Base-by-base conservation (phyloP, 305 asterid species). In the Euphrasia arctica region DNA sequence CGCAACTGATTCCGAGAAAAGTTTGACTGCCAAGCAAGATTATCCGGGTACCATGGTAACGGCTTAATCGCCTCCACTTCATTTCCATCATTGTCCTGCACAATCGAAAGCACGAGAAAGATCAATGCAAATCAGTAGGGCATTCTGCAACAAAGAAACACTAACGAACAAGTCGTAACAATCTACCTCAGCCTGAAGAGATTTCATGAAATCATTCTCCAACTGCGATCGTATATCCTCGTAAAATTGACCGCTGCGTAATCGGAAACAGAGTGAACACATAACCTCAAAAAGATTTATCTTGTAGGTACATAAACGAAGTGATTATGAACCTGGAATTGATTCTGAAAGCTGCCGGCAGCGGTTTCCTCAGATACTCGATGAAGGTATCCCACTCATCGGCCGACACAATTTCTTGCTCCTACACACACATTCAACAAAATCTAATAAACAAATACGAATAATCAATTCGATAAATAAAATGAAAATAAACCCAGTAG, bases 1-100 rank as follows among this genome's bases (percentile, higher is more conserved):
- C 98, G 82, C 78, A 93, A 80, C 77, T 93, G 89, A 60, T 80
- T 93, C 77, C 98, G 72, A 61, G 98, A 93, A 79, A 81, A 93
- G 77, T 84, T 83, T 12, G 98, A 93, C 55, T 93, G 97, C 98
- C 98, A 93, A 79, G 98, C 98, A 54, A 90, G 90, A 76, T 93
- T 86, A 42, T 86, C 88, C 1, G 97, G 98, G 79, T 93, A 93
- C 98, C 98, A 93, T 39, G 89, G 91, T 68, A 93, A 74, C 54
- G 93, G 96, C 72, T 75, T 86, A 59, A 93, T 81, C 66, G 95
- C 86, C 71, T 78, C 95, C 67, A 86, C 78, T 73, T 80, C 94
- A 72, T 64, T 72, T 65, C 97, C 98, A 80, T 87, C 85, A 25
- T 69, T 43, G 64, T 78, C 87, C 98, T 93, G 67, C 69, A 72